Conservation (phyloP, 352 stramenopile genomes). For the Globisporangium nagaii region DNA sequence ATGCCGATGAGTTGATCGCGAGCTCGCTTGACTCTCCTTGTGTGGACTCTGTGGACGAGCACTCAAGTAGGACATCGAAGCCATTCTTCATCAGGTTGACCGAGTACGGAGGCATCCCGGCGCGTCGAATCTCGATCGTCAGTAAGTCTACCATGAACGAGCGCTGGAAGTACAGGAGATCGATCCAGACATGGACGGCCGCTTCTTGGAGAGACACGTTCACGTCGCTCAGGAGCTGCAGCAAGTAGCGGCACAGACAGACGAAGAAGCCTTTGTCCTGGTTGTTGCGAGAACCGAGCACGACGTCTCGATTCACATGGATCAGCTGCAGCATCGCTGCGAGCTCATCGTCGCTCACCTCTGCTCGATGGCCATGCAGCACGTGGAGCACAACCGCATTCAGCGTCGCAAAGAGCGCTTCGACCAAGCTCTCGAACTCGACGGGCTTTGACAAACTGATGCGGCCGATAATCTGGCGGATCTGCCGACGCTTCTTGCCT, state of each 20-base stretch:
- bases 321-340: slow-evolving; percentile 49
- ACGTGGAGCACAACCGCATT: slow-evolving; percentile 65
- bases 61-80: slow-evolving; percentile 58
- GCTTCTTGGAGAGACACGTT: slow-evolving; percentile 40
- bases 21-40: not conserved
- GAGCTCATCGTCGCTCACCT: slow-evolving; percentile 46
- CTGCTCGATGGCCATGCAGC: slow-evolving; percentile 39
- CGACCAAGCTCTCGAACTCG: slow-evolving; percentile 44
- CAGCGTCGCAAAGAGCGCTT: slow-evolving; percentile 43
- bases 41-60: slow-evolving; percentile 4
- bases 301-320: slow-evolving; percentile 51
- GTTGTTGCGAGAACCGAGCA: slow-evolving; percentile 43
- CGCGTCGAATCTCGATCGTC: slow-evolving; percentile 56
- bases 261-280: slow-evolving; percentile 60
- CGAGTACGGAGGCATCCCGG: slow-evolving; percentile 43
- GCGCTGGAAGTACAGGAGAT: slow-evolving; percentile 59
- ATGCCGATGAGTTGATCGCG: slow-evolving; percentile 16
- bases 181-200: slow-evolving; percentile 54
- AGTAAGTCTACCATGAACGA: slow-evolving; percentile 46
- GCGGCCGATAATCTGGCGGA: slow-evolving; percentile 40
- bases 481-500: slow-evolving; percentile 43
- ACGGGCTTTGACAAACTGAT: slow-evolving; percentile 44
- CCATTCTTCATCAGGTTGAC: slow-evolving; percentile 80
- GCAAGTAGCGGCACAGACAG: slow-evolving; percentile 55
- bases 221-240: slow-evolving; percentile 41